These are phyloP conservation scores for Debaryomyces robertsiae DNA, from an alignment of 1,139 yeast genomes.

Conservation along the genomic window DNA sequence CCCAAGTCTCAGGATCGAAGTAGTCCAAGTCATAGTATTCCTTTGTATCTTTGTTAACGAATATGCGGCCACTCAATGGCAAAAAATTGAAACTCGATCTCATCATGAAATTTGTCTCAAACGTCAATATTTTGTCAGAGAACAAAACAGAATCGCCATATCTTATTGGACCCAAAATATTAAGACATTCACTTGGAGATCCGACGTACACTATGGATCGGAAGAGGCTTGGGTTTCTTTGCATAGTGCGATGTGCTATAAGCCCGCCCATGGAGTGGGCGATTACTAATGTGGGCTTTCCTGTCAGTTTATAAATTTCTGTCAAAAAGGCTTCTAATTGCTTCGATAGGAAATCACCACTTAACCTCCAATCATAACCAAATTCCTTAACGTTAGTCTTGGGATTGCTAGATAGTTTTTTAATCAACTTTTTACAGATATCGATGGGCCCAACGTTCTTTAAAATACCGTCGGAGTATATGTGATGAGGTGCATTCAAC, in stretches of 20 bases:
- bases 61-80: conserved; percentile 74
- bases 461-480: conserved; percentile 76
- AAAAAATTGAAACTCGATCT: conserved; percentile 77
- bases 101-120: conserved; percentile 86
- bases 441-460: conserved; percentile 89
- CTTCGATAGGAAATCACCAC: conserved; percentile 53
- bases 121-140: conserved; percentile 72
- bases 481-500: conserved; percentile 45
- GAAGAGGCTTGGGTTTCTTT: conserved; percentile 63
- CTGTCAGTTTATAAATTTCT: conserved; percentile 39
- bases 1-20: conserved; percentile 82
- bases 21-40: conserved; percentile 69
- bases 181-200: conserved; percentile 80
- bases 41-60: conserved; percentile 59
- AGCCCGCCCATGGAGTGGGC: conserved; percentile 96
- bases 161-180: conserved; percentile 81
- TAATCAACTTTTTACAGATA: conserved; percentile 63
- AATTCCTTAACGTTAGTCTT: conserved; percentile 68
- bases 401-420: conserved; percentile 56
- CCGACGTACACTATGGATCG: conserved; percentile 82
- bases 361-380: conserved; percentile 91
- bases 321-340: conserved; percentile 52
- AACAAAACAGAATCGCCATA: conserved; percentile 79
- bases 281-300: conserved; percentile 65
- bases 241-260: conserved; percentile 77